Evolutionary conservation across 2,329 filamentous ascomycete species (phyloP), one percentile per base, ranked within the genome.

Genomic region (Cytospora mali): DNA sequence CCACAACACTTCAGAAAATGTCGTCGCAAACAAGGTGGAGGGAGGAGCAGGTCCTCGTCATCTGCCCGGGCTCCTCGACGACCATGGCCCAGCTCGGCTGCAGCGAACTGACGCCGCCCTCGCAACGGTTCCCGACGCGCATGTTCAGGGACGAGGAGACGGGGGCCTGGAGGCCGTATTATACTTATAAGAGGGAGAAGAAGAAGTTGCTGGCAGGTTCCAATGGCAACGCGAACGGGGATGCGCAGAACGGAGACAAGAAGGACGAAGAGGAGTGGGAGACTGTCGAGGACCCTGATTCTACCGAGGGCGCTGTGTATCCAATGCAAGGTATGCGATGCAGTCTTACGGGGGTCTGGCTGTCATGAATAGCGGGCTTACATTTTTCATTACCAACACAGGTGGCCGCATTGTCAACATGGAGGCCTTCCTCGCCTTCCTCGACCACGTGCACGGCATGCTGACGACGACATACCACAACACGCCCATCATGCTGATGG

Each of bases 401-500:
- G 87, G 89, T 67, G 95, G 95, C 62, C 87, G 86, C 71, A 95
- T 99, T 66, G 87, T 90, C 50, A 87, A 98, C 74, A 97, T 96
- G 92, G 84, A 88, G 0, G 94, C 92, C 68, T 96, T 99, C 79
- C 90, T 97, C 67, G 94, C 95, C 33, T 89, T 98, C 71, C 85
- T 99, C 71, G 91, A 93, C 61, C 92, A 99, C 74, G 89, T 98
- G 68, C 92, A 97, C 81, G 89, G 91, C 75, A 86, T 91, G 54
- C 85, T 99, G 64, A 95, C 92, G 65, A 93, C 92, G 28, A 92
- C 92, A 3, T 95, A 97, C 74, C 95, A 98, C 78, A 97, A 97
- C 78, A 97, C 94, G 0, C 93, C 95, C 2, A 92, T 99, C 67
- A 84, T 98, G 74, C 86, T 99, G 66, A 90, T 98, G 76, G 86